A percentile compares a stretch with the other conserved stretches of the same genome.
These are phyloP conservation scores for Chloroidium sp. DNA, from an alignment of 163 green algal genomes.

Conservation along the genomic window DNA sequence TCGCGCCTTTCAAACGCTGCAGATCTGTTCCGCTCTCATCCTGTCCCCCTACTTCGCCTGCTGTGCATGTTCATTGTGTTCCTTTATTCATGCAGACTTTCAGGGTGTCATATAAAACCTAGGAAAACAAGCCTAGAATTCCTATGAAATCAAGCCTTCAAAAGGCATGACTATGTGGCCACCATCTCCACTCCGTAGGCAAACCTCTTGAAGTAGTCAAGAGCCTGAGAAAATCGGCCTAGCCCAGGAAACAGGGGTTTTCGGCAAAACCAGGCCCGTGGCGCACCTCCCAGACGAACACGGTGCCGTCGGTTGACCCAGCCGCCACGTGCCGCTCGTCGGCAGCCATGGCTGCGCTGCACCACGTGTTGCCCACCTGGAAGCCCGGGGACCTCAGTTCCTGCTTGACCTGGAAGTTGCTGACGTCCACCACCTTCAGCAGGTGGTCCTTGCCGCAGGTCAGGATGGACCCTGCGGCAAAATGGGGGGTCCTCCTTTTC, in stretches of 20 bases:
- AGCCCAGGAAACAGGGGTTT: no score
- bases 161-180: no score
- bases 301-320: slow-evolving; percentile 34
- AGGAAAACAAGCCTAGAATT: no score
- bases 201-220: no score
- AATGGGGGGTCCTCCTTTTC: neutral
- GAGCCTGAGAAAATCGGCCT: no score
- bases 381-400: slow-evolving; percentile 35
- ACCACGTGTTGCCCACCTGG: slow-evolving; percentile 37
- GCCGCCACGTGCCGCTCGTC: slow-evolving; percentile 23
- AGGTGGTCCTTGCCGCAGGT: slow-evolving; percentile 61
- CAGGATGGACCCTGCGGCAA: slow-evolving; percentile 25
- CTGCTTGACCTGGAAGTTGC: slow-evolving; percentile 33
- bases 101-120: neutral
- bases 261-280: no score
- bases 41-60: neutral
- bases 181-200: no score
- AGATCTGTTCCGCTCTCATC: neutral
- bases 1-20: neutral
- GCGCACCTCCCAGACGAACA: slow-evolving; percentile 47
- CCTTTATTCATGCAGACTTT: neutral
- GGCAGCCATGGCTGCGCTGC: slow-evolving; percentile 22
- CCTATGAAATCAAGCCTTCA: no score
- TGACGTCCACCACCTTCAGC: slow-evolving; percentile 49
- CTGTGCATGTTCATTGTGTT: neutral